phyloP scores from a whole-genome alignment of 768 basidiomycete species.

The Phylloporus sp. region DNA sequence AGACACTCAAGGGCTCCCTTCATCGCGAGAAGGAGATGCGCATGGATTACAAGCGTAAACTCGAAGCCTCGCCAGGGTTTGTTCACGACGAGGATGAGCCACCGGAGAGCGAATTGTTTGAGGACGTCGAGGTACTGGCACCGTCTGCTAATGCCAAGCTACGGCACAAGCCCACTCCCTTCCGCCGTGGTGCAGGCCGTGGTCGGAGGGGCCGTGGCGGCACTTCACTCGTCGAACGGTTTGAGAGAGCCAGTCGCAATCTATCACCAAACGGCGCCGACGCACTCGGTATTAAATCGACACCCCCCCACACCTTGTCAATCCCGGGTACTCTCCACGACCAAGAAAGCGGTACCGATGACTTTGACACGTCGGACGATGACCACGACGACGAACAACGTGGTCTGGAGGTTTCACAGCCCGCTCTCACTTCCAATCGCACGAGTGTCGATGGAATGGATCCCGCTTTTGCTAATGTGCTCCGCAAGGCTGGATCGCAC shows the following conservation, averaged over 20 bases:
- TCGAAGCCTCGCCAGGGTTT: slow-evolving; percentile 40
- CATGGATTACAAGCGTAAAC: slow-evolving; percentile 56
- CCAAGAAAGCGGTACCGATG: slow-evolving; percentile 13
- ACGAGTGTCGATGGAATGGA: slow-evolving; percentile 85
- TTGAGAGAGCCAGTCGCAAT: slow-evolving; percentile 53
- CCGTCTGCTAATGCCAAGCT: slow-evolving; percentile 31
- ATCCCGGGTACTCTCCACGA: slow-evolving; percentile 31
- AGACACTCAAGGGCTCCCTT: slow-evolving; percentile 72
- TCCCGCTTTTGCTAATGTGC: slow-evolving; percentile 74
- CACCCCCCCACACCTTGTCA: slow-evolving; percentile 29
- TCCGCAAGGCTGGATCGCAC: slow-evolving; percentile 49
- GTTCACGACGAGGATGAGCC: slow-evolving; percentile 35
- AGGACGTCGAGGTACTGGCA: slow-evolving; percentile 39
- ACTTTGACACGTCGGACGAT: slow-evolving; percentile 22
- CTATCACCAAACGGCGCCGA: slow-evolving; percentile 43
- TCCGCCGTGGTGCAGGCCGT: slow-evolving; percentile 43
- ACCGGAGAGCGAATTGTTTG: slow-evolving; percentile 39
- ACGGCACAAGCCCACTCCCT: slow-evolving; percentile 48
- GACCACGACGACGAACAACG: slow-evolving; percentile 16
- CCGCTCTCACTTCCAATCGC: slow-evolving; percentile 48
- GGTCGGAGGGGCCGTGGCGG: slow-evolving; percentile 52
- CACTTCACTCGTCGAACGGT: slow-evolving; percentile 52
- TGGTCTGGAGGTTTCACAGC: slow-evolving; percentile 32
- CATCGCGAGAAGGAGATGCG: slow-evolving; percentile 81
- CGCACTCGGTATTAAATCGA: slow-evolving; percentile 11